Evolutionary conservation across 1,284 basidiomycete genomes (phyloP).

Genomic region (Ceratobasidium sp.): DNA sequence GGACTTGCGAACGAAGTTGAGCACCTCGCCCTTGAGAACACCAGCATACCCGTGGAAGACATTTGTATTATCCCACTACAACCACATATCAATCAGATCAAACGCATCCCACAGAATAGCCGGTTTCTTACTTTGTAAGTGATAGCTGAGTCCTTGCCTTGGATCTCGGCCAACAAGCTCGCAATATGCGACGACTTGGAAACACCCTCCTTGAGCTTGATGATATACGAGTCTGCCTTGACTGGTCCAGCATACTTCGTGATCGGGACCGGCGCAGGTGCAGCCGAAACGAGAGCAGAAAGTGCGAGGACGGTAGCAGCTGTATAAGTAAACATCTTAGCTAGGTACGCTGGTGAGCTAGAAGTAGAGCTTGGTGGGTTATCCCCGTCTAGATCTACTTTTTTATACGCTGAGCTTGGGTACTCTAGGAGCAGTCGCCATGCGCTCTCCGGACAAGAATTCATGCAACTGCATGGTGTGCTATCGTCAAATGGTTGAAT

Average conservation of each 20-base stretch:
- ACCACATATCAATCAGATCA: not conserved
- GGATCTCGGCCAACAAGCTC: slow-evolving; percentile 25
- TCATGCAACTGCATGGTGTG: no score
- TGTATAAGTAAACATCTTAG: slow-evolving; percentile 7
- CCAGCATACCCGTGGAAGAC: slow-evolving; percentile 46
- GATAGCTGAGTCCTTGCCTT: slow-evolving; percentile 19
- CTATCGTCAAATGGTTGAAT: no score
- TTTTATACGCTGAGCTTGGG: no score
- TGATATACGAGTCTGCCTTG: slow-evolving; percentile 42
- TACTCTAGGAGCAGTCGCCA: no score
- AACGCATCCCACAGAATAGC: not conserved
- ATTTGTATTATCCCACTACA: slow-evolving; percentile 30
- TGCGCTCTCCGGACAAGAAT: no score
- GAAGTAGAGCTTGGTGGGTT: no score
- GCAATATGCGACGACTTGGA: slow-evolving; percentile 39
- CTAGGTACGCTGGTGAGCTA: no score
- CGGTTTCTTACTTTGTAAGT: slow-evolving; percentile 24
- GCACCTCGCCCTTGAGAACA: slow-evolving; percentile 30
- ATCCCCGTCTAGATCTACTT: no score
- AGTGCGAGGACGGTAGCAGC: slow-evolving; percentile 35
- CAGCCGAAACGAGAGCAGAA: slow-evolving; percentile 24
- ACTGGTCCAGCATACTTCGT: slow-evolving; percentile 29
- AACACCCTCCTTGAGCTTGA: slow-evolving; percentile 42
- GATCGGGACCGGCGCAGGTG: slow-evolving; percentile 34
- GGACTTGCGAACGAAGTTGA: slow-evolving; percentile 38